Conservation (phyloP, 352 stramenopile genomes). For the Phytophthora boehmeriae region DNA sequence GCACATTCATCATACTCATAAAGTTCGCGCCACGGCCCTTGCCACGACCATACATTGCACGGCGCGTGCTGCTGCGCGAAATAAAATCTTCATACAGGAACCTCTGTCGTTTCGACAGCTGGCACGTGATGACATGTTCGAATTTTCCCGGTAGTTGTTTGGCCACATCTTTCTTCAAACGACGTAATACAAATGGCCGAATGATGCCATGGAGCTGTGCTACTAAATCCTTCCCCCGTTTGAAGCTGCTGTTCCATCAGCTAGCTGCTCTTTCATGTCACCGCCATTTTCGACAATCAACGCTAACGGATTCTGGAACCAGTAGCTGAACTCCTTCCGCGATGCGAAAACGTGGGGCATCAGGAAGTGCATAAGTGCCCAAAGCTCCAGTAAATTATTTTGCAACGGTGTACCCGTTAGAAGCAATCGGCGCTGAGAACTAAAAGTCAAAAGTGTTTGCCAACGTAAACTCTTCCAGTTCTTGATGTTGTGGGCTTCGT, state of each 20-base stretch:
- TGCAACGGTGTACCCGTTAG: conserved; percentile 98
- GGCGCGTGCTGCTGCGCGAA: conserved; percentile 92
- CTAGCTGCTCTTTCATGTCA: conserved; percentile 77
- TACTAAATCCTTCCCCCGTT: conserved; percentile 77
- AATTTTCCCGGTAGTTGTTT: conserved; percentile 98
- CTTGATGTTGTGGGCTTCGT: conserved; percentile 99
- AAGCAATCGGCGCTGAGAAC: conserved; percentile 92
- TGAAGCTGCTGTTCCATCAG: conserved; percentile 20
- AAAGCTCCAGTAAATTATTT: conserved; percentile 98
- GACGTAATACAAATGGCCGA: conserved; percentile 96
- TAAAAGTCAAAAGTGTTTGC: conserved; percentile 98
- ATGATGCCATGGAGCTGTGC: conserved; percentile 97
- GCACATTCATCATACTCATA: conserved; percentile 99
- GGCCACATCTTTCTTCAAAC: conserved; percentile 98
- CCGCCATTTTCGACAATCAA: conserved; percentile 73
- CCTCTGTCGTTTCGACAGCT: conserved; percentile 94
- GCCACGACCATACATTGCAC: conserved; percentile 84
- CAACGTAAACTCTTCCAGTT: conserved; percentile 99
- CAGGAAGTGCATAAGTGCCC: conserved; percentile 98
- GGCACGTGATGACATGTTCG: conserved; percentile 96
- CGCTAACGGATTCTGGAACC: conserved; percentile 97
- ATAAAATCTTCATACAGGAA: conserved; percentile 99
- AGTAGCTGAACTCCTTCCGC: conserved; percentile 97
- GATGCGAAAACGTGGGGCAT: conserved; percentile 97
- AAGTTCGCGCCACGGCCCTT: conserved; percentile 88